Conservation (phyloP, 768 basidiomycete genomes). For the Psilocybe subaeruginosa region DNA sequence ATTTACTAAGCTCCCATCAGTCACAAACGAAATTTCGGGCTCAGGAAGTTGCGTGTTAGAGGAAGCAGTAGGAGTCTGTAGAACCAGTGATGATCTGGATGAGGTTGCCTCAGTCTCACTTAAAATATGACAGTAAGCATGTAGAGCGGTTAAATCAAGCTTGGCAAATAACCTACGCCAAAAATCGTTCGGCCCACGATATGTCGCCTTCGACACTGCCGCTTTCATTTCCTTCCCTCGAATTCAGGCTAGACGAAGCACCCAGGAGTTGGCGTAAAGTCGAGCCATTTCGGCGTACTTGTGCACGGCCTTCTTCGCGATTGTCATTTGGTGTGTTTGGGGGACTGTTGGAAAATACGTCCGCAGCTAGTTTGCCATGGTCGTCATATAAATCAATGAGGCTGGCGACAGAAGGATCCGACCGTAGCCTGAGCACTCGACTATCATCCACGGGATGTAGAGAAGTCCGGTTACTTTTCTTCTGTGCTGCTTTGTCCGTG, state of each 20-base stretch:
- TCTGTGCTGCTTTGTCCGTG: slow-evolving; percentile 26
- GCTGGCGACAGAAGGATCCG: slow-evolving; percentile 80
- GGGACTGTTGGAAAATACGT: slow-evolving; percentile 67
- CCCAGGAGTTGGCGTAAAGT: slow-evolving; percentile 78
- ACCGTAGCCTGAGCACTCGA: slow-evolving; percentile 62
- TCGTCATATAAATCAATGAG: slow-evolving; percentile 76
- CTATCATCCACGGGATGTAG: slow-evolving; percentile 45
- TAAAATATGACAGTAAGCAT: not conserved
- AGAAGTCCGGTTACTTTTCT: slow-evolving; percentile 26
- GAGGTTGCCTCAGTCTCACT: slow-evolving; percentile 46
- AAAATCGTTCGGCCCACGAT: slow-evolving; percentile 81
- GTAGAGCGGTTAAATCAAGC: not conserved
- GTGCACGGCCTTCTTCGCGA: slow-evolving; percentile 45
- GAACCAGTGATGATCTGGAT: slow-evolving; percentile 45
- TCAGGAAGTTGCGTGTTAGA: slow-evolving; percentile 37
- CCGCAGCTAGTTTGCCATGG: slow-evolving; percentile 60
- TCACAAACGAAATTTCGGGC: slow-evolving; percentile 44
- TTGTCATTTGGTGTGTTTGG: slow-evolving; percentile 21
- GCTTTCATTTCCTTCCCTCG: slow-evolving; percentile 31
- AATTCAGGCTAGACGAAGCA: slow-evolving; percentile 40
- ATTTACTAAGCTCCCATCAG: slow-evolving; percentile 51
- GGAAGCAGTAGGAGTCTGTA: slow-evolving; percentile 55
- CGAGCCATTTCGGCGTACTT: slow-evolving; percentile 65
- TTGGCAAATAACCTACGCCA: slow-evolving; percentile 49
- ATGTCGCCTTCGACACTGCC: slow-evolving; percentile 71